A percentile compares a stretch with the other conserved stretches of the same genome.
Conservation (phyloP, 192 early-diverging fungal genomes). For the Geranomyces variabilis region DNA sequence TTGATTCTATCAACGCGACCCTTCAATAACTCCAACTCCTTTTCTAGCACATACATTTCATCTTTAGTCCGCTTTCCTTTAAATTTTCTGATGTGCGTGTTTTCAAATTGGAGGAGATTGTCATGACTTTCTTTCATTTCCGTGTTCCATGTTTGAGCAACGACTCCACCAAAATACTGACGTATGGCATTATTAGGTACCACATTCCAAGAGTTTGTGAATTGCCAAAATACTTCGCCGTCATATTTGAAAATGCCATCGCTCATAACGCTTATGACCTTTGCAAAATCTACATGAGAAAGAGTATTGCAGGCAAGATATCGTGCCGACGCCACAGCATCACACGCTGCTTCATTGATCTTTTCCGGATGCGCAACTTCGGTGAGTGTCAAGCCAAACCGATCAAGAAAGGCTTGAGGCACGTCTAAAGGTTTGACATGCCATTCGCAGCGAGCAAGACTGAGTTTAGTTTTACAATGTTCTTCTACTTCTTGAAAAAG, state of each 20-base stretch:
- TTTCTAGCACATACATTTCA: neutral
- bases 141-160: neutral
- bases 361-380: too few species aligned
- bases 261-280: neutral
- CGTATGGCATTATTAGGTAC: neutral
- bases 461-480: too few species aligned
- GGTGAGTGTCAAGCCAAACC: too few species aligned
- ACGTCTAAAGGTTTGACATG: too few species aligned
- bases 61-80: neutral
- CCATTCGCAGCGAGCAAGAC: too few species aligned
- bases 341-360: too few species aligned
- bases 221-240: constrained; percentile 5
- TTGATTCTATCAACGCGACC: neutral
- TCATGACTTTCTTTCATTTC: neutral
- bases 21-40: constrained; percentile 1
- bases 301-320: neutral
- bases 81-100: neutral
- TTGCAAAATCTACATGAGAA: constrained; percentile 6
- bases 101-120: too few species aligned
- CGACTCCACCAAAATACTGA: neutral
- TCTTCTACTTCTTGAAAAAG: too few species aligned
- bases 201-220: neutral
- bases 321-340: too few species aligned
- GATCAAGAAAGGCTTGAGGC: too few species aligned
- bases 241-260: neutral